These are phyloP conservation scores for Lichtheimia ornata DNA, from an alignment of 371 early-diverging fungal species.

Conservation along the genomic window DNA sequence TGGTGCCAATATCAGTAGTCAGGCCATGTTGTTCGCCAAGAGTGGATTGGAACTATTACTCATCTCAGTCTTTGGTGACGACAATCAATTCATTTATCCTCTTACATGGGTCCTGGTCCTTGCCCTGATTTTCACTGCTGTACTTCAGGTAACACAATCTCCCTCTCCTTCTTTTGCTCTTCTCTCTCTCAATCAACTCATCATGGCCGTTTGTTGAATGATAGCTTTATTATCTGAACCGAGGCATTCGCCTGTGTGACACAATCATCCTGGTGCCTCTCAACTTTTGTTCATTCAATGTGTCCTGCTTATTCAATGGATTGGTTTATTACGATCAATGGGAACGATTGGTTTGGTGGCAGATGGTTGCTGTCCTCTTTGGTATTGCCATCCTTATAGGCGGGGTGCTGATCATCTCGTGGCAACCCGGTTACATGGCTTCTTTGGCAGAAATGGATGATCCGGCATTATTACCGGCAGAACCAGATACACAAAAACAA, in stretches of 20 bases:
- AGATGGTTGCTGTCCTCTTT: conserved; percentile 64
- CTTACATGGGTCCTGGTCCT: conserved; percentile 72
- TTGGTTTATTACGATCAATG: conserved; percentile 83
- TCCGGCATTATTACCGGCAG: no score
- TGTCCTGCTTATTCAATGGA: conserved; percentile 78
- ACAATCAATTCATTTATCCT: conserved; percentile 77
- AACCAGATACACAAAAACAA: no score
- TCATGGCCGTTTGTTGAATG: not conserved
- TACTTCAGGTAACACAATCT: conserved; percentile 60
- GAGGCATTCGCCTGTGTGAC: conserved; percentile 74
- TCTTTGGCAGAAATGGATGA: no score
- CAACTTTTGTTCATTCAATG: conserved; percentile 78
- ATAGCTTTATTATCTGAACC: conserved; percentile 79
- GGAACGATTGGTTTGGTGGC: conserved; percentile 64
- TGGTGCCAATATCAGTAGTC: conserved; percentile 78
- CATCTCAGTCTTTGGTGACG: conserved; percentile 57
- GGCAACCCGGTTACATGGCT: conserved; percentile 32
- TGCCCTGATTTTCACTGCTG: conserved; percentile 65
- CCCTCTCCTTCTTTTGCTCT: not conserved
- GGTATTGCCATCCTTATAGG: conserved; percentile 67
- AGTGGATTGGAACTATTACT: conserved; percentile 79
- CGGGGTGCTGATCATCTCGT: conserved; percentile 72
- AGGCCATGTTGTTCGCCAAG: conserved; percentile 81
- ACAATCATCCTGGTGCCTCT: conserved; percentile 79
- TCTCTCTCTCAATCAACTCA: not conserved